Conservation (phyloP, 2,329 filamentous ascomycete species). For the Metarhizium guizhouense region DNA sequence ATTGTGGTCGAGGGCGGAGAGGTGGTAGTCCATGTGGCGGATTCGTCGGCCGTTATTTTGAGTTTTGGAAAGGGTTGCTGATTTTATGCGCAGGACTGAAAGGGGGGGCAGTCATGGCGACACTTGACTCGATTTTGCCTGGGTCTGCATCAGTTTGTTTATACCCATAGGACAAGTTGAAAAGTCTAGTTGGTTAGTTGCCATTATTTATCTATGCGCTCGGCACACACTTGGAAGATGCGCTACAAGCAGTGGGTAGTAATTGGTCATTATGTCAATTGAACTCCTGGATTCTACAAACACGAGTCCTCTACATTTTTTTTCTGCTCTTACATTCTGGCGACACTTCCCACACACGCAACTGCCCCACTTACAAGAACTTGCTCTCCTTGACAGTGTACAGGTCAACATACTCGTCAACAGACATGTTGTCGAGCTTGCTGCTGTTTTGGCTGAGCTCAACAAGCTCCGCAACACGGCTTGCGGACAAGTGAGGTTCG, state of each 20-base stretch:
- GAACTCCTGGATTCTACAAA: neutral
- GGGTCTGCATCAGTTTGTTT: too few relatives aligned
- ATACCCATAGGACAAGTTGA: too few relatives aligned
- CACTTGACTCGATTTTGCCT: too few relatives aligned
- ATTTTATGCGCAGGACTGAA: neutral
- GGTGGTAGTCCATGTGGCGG: constrained; percentile 28
- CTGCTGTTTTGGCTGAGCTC: constrained; percentile 67
- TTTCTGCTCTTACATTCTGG: neutral
- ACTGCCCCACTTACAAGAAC: constrained; percentile 28
- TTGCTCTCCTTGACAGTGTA: constrained; percentile 58
- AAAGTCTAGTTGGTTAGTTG: too few relatives aligned
- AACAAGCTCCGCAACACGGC: constrained; percentile 73
- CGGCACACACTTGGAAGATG: too few relatives aligned
- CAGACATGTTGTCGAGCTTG: constrained; percentile 68
- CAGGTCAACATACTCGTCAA: constrained; percentile 91
- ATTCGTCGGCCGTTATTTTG: constrained; percentile 33
- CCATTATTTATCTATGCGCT: too few relatives aligned
- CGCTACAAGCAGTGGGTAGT: too few relatives aligned
- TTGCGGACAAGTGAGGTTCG: constrained; percentile 68
- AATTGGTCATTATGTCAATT: neutral
- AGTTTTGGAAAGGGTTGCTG: constrained; percentile 14
- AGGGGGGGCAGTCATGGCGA: neutral
- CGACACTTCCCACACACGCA: neutral
- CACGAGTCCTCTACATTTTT: neutral
- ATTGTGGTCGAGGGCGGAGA: constrained; percentile 26